phyloP scores from a whole-genome alignment of 1,139 yeast genomes.

The Debaryomycetaceae sp. region DNA sequence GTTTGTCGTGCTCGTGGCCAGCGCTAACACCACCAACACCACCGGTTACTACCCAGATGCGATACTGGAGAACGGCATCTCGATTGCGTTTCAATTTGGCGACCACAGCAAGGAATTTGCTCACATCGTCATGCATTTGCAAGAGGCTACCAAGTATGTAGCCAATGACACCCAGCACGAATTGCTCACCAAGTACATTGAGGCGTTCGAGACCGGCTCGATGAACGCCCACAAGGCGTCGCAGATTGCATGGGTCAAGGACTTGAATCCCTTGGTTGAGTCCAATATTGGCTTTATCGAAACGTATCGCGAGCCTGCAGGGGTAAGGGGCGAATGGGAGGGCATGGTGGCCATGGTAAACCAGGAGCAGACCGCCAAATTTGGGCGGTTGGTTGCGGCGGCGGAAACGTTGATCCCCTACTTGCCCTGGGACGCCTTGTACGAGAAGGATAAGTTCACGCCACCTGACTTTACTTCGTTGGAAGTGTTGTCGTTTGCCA shows the following conservation, averaged over 20 bases:
- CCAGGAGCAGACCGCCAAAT: slow-evolving; percentile 78
- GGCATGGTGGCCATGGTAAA: slow-evolving; percentile 91
- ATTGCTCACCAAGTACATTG: slow-evolving; percentile 63
- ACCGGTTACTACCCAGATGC: slow-evolving; percentile 37
- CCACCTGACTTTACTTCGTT: slow-evolving; percentile 91
- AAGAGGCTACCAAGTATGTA: slow-evolving; percentile 54
- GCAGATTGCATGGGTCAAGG: slow-evolving; percentile 85
- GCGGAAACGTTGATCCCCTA: slow-evolving; percentile 62
- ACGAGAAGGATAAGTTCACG: slow-evolving; percentile 79
- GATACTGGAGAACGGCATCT: slow-evolving; percentile 16
- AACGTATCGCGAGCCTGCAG: slow-evolving; percentile 88
- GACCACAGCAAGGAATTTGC: slow-evolving; percentile 67
- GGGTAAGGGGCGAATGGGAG: slow-evolving; percentile 93
- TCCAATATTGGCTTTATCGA: slow-evolving; percentile 88
- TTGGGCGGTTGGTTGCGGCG: slow-evolving; percentile 59
- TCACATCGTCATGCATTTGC: slow-evolving; percentile 52
- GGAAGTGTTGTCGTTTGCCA: slow-evolving; percentile 86
- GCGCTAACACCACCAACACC: slow-evolving; percentile 43
- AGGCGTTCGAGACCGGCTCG: slow-evolving; percentile 75
- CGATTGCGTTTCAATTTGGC: slow-evolving; percentile 61
- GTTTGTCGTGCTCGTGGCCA: slow-evolving; percentile 59
- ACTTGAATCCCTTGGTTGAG: slow-evolving; percentile 77
- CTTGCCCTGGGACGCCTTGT: slow-evolving; percentile 73
- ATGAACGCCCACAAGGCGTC: slow-evolving; percentile 83
- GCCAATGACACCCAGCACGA: slow-evolving; percentile 69